A percentile compares a stretch with the other conserved stretches of the same genome.
Evolutionary conservation across 352 stramenopile genomes (phyloP).

Genomic region (Phytophthora podocarpi): DNA sequence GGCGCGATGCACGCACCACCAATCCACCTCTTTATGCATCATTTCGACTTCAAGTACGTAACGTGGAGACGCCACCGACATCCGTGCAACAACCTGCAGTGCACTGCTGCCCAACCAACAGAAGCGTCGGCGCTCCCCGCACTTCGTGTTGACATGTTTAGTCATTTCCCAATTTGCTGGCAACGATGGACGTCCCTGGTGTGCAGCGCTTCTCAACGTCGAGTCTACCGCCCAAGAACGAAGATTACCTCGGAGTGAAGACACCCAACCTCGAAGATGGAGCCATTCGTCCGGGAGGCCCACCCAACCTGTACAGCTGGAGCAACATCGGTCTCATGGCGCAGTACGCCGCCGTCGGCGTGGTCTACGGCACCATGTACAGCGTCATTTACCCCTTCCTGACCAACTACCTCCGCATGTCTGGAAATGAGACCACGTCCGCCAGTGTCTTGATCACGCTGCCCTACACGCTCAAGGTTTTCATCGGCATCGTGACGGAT

Average conservation of each 20-base stretch:
- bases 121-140: too few relatives aligned
- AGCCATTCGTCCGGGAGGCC: conserved; percentile 34
- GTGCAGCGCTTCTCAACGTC: conserved; percentile 24
- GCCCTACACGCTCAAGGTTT: conserved; percentile 46
- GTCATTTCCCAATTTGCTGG: conserved; percentile 16
- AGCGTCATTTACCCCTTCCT: conserved; percentile 30
- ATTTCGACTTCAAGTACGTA: too few relatives aligned
- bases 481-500: conserved; percentile 51
- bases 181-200: conserved; percentile 9
- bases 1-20: conserved; percentile 23
- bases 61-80: too few relatives aligned
- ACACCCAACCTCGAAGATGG: conserved; percentile 40
- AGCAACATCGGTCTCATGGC: conserved; percentile 35
- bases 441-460: conserved; percentile 42
- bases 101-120: too few relatives aligned
- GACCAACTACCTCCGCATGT: conserved; percentile 37
- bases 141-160: neutral
- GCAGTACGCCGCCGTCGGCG: conserved; percentile 38
- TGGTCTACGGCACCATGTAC: conserved; percentile 43
- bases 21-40: conserved; percentile 2
- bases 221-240: conserved; percentile 14
- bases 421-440: conserved; percentile 27
- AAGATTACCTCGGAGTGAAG: conserved; percentile 31
- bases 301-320: conserved; percentile 33
- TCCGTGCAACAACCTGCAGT: too few relatives aligned